Percentiles rank a stretch among this genome's conserved stretches.
These are phyloP conservation scores for Colletotrichum sp. DNA, from an alignment of 2,329 filamentous ascomycete species.

Conservation along the genomic window DNA sequence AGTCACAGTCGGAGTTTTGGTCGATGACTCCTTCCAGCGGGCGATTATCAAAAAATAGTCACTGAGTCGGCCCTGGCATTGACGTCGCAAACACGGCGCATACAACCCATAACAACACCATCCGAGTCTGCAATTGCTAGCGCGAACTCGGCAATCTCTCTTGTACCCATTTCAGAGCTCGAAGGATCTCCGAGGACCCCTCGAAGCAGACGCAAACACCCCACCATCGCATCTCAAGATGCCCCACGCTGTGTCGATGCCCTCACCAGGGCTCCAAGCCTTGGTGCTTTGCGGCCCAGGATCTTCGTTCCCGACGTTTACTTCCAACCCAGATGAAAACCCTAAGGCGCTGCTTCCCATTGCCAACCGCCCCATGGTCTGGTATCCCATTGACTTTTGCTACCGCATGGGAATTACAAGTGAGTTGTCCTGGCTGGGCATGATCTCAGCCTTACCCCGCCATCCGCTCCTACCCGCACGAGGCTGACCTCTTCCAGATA, in stretches of 20 bases:
- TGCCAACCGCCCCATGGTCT: slow-evolving; percentile 87
- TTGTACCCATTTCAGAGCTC: neutral
- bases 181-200: neutral
- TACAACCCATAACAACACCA: neutral
- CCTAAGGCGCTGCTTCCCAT: slow-evolving; percentile 84
- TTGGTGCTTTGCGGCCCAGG: slow-evolving; percentile 84
- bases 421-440: slow-evolving; percentile 41
- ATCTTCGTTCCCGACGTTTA: slow-evolving; percentile 83
- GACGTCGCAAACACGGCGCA: neutral
- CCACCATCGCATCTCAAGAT: slow-evolving; percentile 46
- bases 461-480: neutral
- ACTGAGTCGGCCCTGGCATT: neutral
- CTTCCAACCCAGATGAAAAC: slow-evolving; percentile 78
- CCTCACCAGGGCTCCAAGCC: slow-evolving; percentile 80
- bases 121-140: neutral
- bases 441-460: neutral
- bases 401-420: slow-evolving; percentile 80
- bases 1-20: slow-evolving; percentile 3
- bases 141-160: neutral
- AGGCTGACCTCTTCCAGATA: slow-evolving; percentile 50
- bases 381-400: slow-evolving; percentile 88
- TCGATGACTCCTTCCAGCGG: slow-evolving; percentile 13
- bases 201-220: neutral
- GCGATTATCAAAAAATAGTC: neutral
- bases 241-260: slow-evolving; percentile 78